phyloP scores from a whole-genome alignment of 192 early-diverging fungal genomes.

The Gryganskiella cystojenkinii region DNA sequence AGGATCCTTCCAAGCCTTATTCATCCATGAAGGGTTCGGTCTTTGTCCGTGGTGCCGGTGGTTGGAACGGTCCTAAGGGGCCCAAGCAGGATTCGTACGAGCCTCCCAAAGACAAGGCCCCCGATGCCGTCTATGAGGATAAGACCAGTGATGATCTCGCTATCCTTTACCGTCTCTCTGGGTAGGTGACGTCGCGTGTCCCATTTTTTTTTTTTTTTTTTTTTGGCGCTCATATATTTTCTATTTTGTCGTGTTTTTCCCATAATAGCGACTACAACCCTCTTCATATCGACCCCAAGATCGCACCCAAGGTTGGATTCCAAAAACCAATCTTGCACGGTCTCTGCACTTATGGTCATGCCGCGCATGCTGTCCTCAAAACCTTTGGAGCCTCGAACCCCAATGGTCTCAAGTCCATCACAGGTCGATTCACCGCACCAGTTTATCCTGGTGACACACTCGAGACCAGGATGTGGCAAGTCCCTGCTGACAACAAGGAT shows the following conservation, averaged over 20 bases:
- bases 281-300: conserved; percentile 75
- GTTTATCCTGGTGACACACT: conserved; percentile 83
- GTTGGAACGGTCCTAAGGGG: conserved; percentile 78
- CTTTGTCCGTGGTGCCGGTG: conserved; percentile 78
- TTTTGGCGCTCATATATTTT: neutral
- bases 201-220: conserved; percentile 8
- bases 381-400: conserved; percentile 64
- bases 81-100: conserved; percentile 61
- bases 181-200: conserved; percentile 52
- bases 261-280: conserved; percentile 76
- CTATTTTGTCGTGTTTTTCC: neutral
- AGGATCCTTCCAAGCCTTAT: conserved; percentile 58
- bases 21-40: conserved; percentile 60
- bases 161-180: conserved; percentile 77
- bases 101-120: conserved; percentile 63
- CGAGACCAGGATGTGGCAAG: conserved; percentile 78
- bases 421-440: conserved; percentile 73
- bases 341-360: conserved; percentile 68
- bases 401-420: conserved; percentile 67
- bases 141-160: conserved; percentile 66
- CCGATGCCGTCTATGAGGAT: conserved; percentile 65
- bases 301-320: conserved; percentile 76
- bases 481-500: conserved; percentile 50
- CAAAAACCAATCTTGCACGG: conserved; percentile 81
- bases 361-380: conserved; percentile 69